Evolutionary conservation across 148 eudicot species (phyloP).

Genomic region (Nyssa sinensis): DNA sequence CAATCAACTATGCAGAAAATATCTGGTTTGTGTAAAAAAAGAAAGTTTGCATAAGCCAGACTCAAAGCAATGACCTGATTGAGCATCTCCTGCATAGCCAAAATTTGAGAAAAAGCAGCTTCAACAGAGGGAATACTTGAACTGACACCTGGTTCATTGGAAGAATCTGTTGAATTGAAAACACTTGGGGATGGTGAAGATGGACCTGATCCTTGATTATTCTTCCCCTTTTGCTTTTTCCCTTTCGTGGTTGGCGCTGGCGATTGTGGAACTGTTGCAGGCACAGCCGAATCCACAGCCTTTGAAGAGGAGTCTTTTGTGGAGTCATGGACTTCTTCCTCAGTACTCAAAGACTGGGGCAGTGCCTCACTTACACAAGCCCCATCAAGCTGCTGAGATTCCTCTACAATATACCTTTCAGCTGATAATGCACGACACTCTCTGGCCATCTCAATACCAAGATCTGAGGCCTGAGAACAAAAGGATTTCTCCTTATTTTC

Average conservation of each 20-base stretch:
- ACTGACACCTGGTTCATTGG: constrained; percentile 47
- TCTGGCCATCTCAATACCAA: constrained; percentile 69
- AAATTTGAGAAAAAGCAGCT: constrained; percentile 41
- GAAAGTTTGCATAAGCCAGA: background rate
- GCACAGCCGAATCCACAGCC: constrained; percentile 30
- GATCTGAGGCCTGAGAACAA: constrained; percentile 90
- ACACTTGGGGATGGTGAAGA: constrained; percentile 54
- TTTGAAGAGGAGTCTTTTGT: constrained; percentile 40
- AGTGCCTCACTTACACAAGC: constrained; percentile 32
- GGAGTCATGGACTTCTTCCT: constrained; percentile 52
- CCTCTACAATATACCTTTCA: constrained; percentile 53
- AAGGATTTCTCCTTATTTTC: constrained; percentile 71
- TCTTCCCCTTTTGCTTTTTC: constrained; percentile 70
- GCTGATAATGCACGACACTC: constrained; percentile 55
- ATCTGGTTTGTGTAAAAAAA: background rate
- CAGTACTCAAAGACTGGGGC: constrained; percentile 53
- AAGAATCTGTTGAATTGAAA: constrained; percentile 53
- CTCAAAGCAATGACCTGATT: constrained; percentile 53
- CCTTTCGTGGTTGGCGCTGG: constrained; percentile 47
- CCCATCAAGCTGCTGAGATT: constrained; percentile 51
- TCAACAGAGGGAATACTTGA: constrained; percentile 41
- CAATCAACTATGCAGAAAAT: background rate
- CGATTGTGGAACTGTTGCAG: constrained; percentile 41
- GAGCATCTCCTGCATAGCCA: constrained; percentile 57
- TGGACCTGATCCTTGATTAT: constrained; percentile 60